Conservation (phyloP, 768 basidiomycete species). For the Tremella mesenterica region DNA sequence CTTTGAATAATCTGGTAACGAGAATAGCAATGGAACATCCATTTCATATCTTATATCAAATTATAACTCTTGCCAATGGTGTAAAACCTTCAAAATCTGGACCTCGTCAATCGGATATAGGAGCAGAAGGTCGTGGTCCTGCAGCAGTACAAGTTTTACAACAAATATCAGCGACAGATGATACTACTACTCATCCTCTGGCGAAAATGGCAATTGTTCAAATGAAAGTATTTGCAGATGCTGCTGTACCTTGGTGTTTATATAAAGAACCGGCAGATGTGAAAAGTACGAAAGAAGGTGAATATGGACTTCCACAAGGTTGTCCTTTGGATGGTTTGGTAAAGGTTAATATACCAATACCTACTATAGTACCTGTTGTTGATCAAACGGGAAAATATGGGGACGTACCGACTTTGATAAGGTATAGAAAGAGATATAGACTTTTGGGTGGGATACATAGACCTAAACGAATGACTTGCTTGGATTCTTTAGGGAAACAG, state of each 20-base stretch:
- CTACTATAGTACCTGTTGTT: constrained; percentile 57
- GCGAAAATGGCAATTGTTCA: constrained; percentile 12
- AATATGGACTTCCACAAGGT: constrained; percentile 5
- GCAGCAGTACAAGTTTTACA: constrained; percentile 60
- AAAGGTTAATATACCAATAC: constrained; percentile 65
- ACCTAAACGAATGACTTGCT: constrained; percentile 69
- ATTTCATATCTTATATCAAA: constrained; percentile 84
- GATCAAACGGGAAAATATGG: constrained; percentile 64
- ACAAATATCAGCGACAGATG: constrained; percentile 45
- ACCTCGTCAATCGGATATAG: constrained; percentile 44
- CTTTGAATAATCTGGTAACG: constrained; percentile 58
- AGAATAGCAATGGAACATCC: constrained; percentile 80
- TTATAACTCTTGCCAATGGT: constrained; percentile 57
- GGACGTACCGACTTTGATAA: constrained; percentile 59
- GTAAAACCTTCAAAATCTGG: constrained; percentile 8
- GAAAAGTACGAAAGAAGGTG: background rate
- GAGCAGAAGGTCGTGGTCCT: constrained; percentile 51
- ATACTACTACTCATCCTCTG: constrained; percentile 1
- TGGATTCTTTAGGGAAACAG: constrained; percentile 56
- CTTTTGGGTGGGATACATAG: constrained; percentile 69
- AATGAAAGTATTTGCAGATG: constrained; percentile 29
- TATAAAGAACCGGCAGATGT: constrained; percentile 5
- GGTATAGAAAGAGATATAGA: constrained; percentile 55
- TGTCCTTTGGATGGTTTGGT: constrained; percentile 49
- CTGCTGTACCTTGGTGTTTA: constrained; percentile 30